Base-by-base conservation (phyloP, 352 stramenopile genomes). In the Pythium volutum region DNA sequence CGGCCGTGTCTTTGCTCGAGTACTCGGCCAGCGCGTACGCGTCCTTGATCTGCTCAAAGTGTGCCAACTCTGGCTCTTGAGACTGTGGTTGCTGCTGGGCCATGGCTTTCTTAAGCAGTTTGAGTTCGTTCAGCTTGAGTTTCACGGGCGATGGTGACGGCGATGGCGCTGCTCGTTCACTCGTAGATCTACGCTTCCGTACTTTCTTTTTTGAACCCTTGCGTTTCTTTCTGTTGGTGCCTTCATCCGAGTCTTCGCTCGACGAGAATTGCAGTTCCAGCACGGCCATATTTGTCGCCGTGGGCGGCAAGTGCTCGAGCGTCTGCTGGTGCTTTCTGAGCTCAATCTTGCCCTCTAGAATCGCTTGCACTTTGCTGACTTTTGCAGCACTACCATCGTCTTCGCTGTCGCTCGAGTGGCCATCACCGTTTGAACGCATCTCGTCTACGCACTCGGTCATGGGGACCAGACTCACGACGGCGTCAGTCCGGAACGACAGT, bases 31-130 rank as follows among this genome's bases (percentile, higher is more conserved):
- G 51, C 1, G 73, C 54, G 25, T 82, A 84, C 4, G 74, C 74
- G 26, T 77, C 73, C 45, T 80, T 81, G 61, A 82, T 80, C 51
- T 81, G 59, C 31, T 84, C 74, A 65, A 81, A 84, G 63, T 53
- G 39, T 60, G 36, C 69, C 20, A 58, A 46, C 29, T 65, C 34
- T 18, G 62, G 10, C 31, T 27, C 36, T 18, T n/a, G 49, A n/a
- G 36, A 38, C 9, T 27, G 41, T n/a, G n/a, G n/a, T 7, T 48
- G 18, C 10, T 48, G 41, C 20, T 15, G 41, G 10, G 41, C 18
- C n/a, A 25, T 14, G 41, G 20, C 1, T 34, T 73, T 69, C 46
- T 72, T 75, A 0, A 52, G 51, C 11, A 27, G 23, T 26, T 63
- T 53, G 1, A 85, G 34, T 14, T 83, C 76, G 47, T 88, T 79